Evolutionary conservation across 1,139 yeast species (phyloP).

Genomic region (Pichia sp.): DNA sequence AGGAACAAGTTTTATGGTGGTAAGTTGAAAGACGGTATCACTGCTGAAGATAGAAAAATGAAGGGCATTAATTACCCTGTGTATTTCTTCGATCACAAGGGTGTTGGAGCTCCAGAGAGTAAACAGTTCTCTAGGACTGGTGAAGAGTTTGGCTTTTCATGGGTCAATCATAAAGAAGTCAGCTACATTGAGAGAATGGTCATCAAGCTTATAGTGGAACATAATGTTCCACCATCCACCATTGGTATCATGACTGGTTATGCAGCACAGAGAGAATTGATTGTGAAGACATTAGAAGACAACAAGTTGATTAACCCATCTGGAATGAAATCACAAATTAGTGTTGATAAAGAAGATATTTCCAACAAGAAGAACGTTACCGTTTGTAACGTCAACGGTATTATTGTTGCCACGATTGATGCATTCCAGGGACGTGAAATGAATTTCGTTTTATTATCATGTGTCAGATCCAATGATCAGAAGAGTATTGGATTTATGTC

Average conservation of each 20-base stretch:
- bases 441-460: conserved; percentile 79
- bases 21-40: conserved; percentile 52
- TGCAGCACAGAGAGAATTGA: conserved; percentile 61
- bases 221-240: conserved; percentile 40
- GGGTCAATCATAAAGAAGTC: conserved; percentile 44
- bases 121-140: conserved; percentile 17
- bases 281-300: conserved; percentile 42
- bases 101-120: conserved; percentile 17
- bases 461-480: conserved; percentile 82
- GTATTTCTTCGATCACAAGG: conserved; percentile 21
- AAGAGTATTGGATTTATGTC: conserved; percentile 80
- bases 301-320: conserved; percentile 53
- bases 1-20: conserved; percentile 49
- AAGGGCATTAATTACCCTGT: conserved; percentile 21
- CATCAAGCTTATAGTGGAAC: conserved; percentile 44
- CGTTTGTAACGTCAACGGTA: conserved; percentile 55
- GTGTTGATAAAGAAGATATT: conserved; percentile 27
- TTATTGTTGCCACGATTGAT: conserved; percentile 80
- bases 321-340: conserved; percentile 37
- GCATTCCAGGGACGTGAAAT: conserved; percentile 97
- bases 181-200: conserved; percentile 39
- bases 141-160: conserved; percentile 20
- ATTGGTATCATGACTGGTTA: conserved; percentile 70
- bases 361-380: conserved; percentile 20
- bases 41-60: conserved; percentile 37